Evolutionary conservation across 495 filamentous ascomycete genomes (phyloP), one percentile per base, ranked within the genome.

Genomic region (Penicillium tannophilum): DNA sequence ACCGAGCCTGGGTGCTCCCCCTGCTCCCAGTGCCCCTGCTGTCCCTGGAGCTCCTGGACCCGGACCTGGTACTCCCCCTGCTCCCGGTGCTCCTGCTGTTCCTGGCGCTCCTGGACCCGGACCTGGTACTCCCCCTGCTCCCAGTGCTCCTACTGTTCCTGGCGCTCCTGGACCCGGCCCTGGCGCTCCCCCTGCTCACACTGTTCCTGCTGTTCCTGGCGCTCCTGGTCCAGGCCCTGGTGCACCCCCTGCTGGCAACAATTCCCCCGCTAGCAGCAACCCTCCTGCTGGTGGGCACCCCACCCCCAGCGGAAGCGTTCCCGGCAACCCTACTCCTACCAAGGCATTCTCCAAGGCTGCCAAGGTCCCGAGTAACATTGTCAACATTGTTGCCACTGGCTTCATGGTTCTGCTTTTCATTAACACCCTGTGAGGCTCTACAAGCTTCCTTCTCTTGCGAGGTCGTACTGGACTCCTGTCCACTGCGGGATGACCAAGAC

Each of bases 321-420:
- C 20, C 6, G 44, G 7, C 20, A 26, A 8, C 23, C 24, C 44
- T 47, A 47, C 20, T 26, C 6, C 44, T 11, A 41, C 14, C 39
- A 16, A n/a, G 39, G 14, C 16, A n/a, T 47, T 26, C 20, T 47
- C 44, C 8, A 47, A 47, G 44, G 44, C 44, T 47, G 44, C 24
- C 19, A 47, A 47, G 20, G 20, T 24, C 14, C 20, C 9, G 1
- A 26, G 20, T 20, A 8, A 26, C 4, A 26, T 14, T 14, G 20
- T 16, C 44, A 26, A 33, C 26, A 31, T 28, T 30, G 16, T 31
- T 49, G 24, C 16, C 11, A 24, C 46, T 49, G 46, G 24, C 26
- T 49, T 49, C 46, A 9, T 49, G 46, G 14, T n/a, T 8, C 6
- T 49, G 26, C 7, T 49, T 31, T 6, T 30, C 24, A 28, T 31